Evolutionary conservation across 805 yeast genomes (phyloP).

Genomic region (Candida nitratophila): DNA sequence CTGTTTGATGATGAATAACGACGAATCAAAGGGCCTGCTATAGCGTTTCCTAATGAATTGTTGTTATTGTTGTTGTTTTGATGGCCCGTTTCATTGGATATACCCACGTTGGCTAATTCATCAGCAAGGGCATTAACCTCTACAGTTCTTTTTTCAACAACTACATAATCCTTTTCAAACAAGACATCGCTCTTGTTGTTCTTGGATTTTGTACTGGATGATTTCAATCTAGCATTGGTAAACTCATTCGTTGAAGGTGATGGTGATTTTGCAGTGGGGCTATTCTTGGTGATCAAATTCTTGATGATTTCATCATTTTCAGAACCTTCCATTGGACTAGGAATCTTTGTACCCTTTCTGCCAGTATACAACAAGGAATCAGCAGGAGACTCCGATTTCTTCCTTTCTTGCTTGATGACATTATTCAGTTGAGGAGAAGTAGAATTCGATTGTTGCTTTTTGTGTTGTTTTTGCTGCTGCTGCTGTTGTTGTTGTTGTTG

Average conservation of each 20-base stretch:
- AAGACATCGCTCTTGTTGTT: conserved; percentile 32
- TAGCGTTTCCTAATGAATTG: background rate
- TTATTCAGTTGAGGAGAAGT: too few relatives aligned
- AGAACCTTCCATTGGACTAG: conserved; percentile 15
- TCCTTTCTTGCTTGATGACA: too few relatives aligned
- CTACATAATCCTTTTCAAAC: conserved; percentile 83
- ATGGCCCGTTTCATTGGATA: too few relatives aligned
- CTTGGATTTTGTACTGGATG: conserved; percentile 1
- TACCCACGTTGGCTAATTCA: conserved; percentile 54
- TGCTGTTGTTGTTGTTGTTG: too few relatives aligned
- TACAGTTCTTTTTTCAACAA: conserved; percentile 89
- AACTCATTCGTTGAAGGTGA: conserved; percentile 1
- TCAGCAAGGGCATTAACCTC: conserved; percentile 96
- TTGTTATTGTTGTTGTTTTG: background rate
- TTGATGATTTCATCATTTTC: conserved; percentile 38
- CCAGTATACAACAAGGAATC: background rate
- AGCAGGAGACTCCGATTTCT: conserved; percentile 1
- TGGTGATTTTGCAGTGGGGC: conserved; percentile 35
- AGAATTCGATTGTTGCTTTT: too few relatives aligned
- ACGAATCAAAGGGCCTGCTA: conserved; percentile 28
- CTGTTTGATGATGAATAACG: conserved; percentile 33
- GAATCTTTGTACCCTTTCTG: conserved; percentile 3
- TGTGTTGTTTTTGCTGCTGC: too few relatives aligned
- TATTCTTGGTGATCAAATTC: conserved; percentile 32
- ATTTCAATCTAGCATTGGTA: background rate